Evolutionary conservation across 371 early-diverging fungal genomes (phyloP), one percentile per base, ranked within the genome.

Genomic region (Mucor indicus): DNA sequence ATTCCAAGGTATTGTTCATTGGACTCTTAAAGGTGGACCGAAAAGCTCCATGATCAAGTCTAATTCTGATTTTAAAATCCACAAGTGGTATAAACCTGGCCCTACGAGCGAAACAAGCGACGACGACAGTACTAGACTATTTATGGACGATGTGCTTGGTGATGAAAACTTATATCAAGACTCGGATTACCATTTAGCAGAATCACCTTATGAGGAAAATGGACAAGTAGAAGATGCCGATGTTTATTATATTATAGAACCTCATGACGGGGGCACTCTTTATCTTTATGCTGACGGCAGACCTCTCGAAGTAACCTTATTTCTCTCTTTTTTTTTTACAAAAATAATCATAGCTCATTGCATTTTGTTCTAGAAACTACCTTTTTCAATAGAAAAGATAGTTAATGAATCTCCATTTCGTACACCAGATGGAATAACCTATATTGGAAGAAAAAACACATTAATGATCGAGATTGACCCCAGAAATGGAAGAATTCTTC

Each of bases 241-340:
- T 8, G 44, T 72, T 16, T 51, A 84, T 16, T 89, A 86, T 55
- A 84, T 93, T 51, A 83, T 88, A 5, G 93, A 93, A 57, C 93
- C 93, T 2, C 75, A 73, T 16, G 75, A 85, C 31, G 79, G 84
- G 41, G 93, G 91, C 4, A 78, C 71, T 19, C 59, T 93, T 3
- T 93, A 89, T 57, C 51, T 80, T 37, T 81, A 79, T 56, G 63
- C 70, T 12, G 64, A 78, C 17, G 87, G 83, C 3, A 50, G 61
- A 21, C 78, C 77, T 13, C 61, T 87, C 5, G 64, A 73, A 69
- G 83, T 80, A 68, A 46, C 15, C 10, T 11, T 43, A 20, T 19
- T 25, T 21, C 5, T 32, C 30, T 31, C 15, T 49, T 29, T 29
- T 13, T 16, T 29, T 29, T 29, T 29, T 25, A 24, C n/a, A 38